Evolutionary conservation across 495 filamentous ascomycete genomes (phyloP).

Genomic region (Penicillium manginii): DNA sequence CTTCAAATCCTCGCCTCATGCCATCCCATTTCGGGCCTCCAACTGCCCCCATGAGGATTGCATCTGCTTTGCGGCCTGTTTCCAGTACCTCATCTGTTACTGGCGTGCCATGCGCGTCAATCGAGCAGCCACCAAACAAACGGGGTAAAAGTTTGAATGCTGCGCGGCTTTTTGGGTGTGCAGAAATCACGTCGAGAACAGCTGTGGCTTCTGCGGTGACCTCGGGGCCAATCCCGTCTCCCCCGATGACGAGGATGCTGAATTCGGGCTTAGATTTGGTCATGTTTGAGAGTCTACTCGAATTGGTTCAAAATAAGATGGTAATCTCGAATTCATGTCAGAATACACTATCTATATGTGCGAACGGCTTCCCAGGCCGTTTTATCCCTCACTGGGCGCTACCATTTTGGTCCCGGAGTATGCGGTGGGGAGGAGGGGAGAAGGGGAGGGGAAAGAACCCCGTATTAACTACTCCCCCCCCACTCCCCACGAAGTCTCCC

Average conservation of each 20-base stretch:
- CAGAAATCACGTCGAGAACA: slow-evolving; percentile 26
- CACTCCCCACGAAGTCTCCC: background rate
- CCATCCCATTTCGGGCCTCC: slow-evolving; percentile 31
- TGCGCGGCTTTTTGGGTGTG: slow-evolving; percentile 8
- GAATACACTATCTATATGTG: background rate
- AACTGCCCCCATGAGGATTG: slow-evolving; percentile 45
- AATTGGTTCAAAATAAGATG: background rate
- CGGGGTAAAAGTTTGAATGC: slow-evolving; percentile 33
- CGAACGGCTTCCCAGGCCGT: background rate
- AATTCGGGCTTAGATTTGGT: background rate
- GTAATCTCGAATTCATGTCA: background rate
- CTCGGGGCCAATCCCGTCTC: background rate
- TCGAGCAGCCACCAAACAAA: slow-evolving; percentile 36
- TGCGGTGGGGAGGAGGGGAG: background rate
- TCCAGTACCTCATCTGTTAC: slow-evolving; percentile 36
- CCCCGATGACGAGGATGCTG: background rate
- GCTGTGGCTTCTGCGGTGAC: slow-evolving; percentile 31
- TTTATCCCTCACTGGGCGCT: background rate
- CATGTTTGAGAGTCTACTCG: background rate
- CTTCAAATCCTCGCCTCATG: slow-evolving; percentile 18
- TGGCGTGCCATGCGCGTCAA: slow-evolving; percentile 30
- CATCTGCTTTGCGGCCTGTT: slow-evolving; percentile 34
- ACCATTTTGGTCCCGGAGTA: background rate
- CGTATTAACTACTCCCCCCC: background rate
- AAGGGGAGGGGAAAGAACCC: background rate